Evolutionary conservation across 371 early-diverging fungal genomes (phyloP), one percentile per base, ranked within the genome.

Genomic region (Conidiobolus coronatus): DNA sequence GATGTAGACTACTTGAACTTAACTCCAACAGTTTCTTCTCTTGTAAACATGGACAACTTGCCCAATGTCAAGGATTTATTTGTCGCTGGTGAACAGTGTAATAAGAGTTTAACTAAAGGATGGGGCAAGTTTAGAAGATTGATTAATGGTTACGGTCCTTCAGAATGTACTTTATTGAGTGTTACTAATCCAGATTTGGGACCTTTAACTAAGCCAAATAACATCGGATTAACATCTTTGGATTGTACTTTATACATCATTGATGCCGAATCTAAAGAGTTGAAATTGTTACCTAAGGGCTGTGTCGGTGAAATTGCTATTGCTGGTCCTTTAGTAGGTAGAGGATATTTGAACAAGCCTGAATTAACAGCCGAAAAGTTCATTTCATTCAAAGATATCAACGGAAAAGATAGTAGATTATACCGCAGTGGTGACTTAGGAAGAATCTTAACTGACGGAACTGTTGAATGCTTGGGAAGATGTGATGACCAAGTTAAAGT

Each of bases 401-500:
- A 36, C 46, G 93, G 94, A 11, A 72, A 81, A 44, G 78, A 93
- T 18, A 95, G 93, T 67, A 76, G 94, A 43, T 75, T 96, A 71
- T 97, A 97, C 59, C 77, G 83, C 21, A 82, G 92, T 13, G 97
- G 97, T 41, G 97, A 97, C 64, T 63, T 95, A 45, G 95, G 94
- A 6, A 75, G 97, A 43, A 93, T 88, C 65, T 70, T 75, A 17
- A 84, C 92, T 34, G 87, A 91, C 53, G 97, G 95, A 43, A 70
- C 70, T 41, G 93, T 93, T 17, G 93, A 96, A 61, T 93, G 92
- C 66, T 79, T 79, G 23, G 97, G 97, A 17, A 78, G 97, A 40
- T 87, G 86, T 5, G 97, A 96, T 63, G 91, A 90, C 60, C 94
- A 94, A 62, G 84, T 96, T 64, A 96, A 96, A 77, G 88, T 97